Conservation (phyloP, 208 protist genomes). For the Sergeia podlipaevii region DNA sequence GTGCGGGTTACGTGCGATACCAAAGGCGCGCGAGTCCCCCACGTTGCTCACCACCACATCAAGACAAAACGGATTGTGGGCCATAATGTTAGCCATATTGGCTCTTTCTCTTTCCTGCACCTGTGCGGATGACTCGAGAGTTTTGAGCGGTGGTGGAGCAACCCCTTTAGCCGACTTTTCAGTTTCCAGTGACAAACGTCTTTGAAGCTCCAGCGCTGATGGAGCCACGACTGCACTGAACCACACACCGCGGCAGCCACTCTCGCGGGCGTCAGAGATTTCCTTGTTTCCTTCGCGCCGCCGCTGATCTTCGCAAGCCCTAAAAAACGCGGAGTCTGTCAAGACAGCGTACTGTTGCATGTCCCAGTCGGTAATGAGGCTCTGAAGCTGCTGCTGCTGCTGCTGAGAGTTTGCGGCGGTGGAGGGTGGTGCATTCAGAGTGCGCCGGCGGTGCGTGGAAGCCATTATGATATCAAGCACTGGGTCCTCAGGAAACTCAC, state of each 20-base stretch:
- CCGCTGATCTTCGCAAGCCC: constrained; percentile 17
- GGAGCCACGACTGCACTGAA: constrained; percentile 62
- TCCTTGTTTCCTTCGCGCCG: background rate
- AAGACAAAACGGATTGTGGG: constrained; percentile 31
- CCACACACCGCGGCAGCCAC: constrained; percentile 69
- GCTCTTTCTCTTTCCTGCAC: constrained; percentile 9
- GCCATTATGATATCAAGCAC: constrained; percentile 55
- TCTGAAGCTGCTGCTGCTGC: constrained; percentile 6
- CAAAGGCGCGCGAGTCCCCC: constrained; percentile 70
- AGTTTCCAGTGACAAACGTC: constrained; percentile 5
- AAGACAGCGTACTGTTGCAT: constrained; percentile 80
- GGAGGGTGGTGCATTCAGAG: constrained; percentile 7
- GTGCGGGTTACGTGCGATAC: constrained; percentile 53
- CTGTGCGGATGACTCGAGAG: background rate
- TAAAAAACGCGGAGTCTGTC: constrained; percentile 62
- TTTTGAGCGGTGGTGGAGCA: constrained; percentile 26
- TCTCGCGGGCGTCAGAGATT: constrained; percentile 17
- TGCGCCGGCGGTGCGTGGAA: constrained; percentile 16
- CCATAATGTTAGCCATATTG: constrained; percentile 6
- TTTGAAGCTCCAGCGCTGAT: constrained; percentile 27
- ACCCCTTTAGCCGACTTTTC: constrained; percentile 10
- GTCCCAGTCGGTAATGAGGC: constrained; percentile 63
- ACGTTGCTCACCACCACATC: constrained; percentile 62
- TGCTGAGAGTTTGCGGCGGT: background rate
- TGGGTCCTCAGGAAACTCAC: constrained; percentile 50